Percentiles rank a stretch among this genome's conserved stretches.
Conservation (phyloP, 495 filamentous ascomycete genomes). For the Neurospora terricola region DNA sequence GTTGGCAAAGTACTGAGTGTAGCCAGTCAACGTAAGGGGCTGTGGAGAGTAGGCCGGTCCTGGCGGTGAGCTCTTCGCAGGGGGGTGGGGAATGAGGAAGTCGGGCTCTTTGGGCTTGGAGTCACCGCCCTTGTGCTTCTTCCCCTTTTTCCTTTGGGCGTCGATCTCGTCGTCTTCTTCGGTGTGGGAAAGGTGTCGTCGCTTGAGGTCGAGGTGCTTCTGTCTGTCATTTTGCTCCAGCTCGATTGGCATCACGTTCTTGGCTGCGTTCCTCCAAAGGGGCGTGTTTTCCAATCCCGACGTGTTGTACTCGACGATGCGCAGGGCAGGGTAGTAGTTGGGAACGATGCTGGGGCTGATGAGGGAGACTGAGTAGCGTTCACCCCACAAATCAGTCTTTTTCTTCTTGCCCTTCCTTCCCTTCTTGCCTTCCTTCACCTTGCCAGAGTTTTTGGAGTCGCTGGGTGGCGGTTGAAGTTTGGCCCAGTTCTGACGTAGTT, state of each 20-base stretch:
- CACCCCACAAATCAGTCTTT: conserved; percentile 54
- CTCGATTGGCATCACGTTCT: neutral
- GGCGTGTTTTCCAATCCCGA: conserved; percentile 55
- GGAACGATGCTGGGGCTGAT: conserved; percentile 83
- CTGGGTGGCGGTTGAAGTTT: conserved; percentile 52
- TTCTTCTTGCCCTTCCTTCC: conserved; percentile 29
- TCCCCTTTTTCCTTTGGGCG: conserved; percentile 38
- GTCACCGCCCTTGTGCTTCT: conserved; percentile 40
- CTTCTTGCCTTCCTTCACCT: conserved; percentile 23
- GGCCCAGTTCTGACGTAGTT: conserved; percentile 69
- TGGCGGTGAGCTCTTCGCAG: conserved; percentile 62
- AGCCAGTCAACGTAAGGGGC: conserved; percentile 61
- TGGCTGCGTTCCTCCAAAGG: conserved; percentile 32
- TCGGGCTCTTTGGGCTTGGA: conserved; percentile 50
- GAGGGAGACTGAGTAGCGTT: conserved; percentile 71
- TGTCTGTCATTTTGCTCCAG: conserved; percentile 3
- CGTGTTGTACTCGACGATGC: conserved; percentile 89
- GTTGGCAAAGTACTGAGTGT: conserved; percentile 90
- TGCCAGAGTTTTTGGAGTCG: conserved; percentile 23
- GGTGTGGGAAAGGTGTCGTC: neutral
- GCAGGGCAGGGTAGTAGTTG: conserved; percentile 81
- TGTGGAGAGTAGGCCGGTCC: conserved; percentile 91
- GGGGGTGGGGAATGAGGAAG: conserved; percentile 58
- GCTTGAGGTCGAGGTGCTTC: conserved; percentile 14
- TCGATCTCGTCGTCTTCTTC: neutral